Evolutionary conservation across 2,329 filamentous ascomycete species (phyloP).

Genomic region (Xylariaceae sp.): DNA sequence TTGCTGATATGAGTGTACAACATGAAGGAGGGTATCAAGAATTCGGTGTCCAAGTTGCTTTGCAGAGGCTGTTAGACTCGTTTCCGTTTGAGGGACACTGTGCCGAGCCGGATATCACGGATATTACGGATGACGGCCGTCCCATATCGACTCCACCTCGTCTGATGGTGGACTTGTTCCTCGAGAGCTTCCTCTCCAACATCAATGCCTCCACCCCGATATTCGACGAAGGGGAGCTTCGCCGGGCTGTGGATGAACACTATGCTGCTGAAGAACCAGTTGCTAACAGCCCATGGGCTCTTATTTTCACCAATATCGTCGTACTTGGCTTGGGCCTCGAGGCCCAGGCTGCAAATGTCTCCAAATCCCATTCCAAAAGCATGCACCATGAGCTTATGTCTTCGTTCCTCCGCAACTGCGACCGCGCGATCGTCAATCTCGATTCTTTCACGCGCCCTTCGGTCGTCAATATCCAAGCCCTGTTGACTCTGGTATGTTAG

Average conservation of each 20-base stretch:
- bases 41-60: neutral
- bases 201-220: constrained; percentile 3
- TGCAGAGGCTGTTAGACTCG: constrained; percentile 1
- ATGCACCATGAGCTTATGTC: constrained; percentile 19
- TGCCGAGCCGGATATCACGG: constrained; percentile 1
- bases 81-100: constrained; percentile 14
- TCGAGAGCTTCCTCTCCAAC: constrained; percentile 10
- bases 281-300: constrained; percentile 10
- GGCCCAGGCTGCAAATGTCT: constrained; percentile 3
- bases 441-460: constrained; percentile 11
- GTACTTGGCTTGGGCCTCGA: constrained; percentile 12
- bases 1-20: constrained; percentile 1
- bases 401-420: constrained; percentile 17
- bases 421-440: constrained; percentile 18
- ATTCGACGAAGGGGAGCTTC: constrained; percentile 17
- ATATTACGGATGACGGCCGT: constrained; percentile 6
- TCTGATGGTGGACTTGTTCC: constrained; percentile 13
- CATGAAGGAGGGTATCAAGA: neutral
- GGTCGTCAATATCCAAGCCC: constrained; percentile 11
- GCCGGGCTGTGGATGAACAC: constrained; percentile 6
- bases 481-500: constrained; percentile 15
- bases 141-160: constrained; percentile 11
- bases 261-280: constrained; percentile 6
- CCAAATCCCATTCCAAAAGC: constrained; percentile 13
- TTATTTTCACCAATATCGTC: constrained; percentile 17